Conservation (phyloP, 225 moss, liverwort and hornwort genomes). For the Asterella californica region DNA sequence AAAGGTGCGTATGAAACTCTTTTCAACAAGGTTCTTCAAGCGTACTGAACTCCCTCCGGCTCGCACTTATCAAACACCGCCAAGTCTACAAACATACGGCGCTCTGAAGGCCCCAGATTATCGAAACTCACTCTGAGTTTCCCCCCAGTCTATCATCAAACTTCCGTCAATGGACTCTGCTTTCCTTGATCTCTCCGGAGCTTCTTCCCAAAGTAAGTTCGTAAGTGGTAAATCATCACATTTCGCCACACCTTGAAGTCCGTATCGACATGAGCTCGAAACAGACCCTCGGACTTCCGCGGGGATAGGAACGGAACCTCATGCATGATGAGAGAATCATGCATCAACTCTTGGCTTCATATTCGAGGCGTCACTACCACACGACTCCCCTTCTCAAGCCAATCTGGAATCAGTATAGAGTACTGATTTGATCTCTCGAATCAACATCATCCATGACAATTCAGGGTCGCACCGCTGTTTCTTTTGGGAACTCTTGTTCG, state of each 20-base stretch:
- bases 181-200: slow-evolving; percentile 17
- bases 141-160: slow-evolving; percentile 10
- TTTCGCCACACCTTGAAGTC: slow-evolving; percentile 20
- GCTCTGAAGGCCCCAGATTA: slow-evolving; percentile 22
- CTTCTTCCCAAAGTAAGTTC: slow-evolving; percentile 28
- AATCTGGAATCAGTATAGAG: slow-evolving; percentile 15
- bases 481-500: too few relatives aligned
- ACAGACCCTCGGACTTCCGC: background rate
- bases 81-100: slow-evolving; percentile 29
- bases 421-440: slow-evolving; percentile 22
- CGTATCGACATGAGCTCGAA: background rate
- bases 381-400: slow-evolving; percentile 21
- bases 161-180: background rate
- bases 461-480: too few relatives aligned
- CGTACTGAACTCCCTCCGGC: background rate
- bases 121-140: slow-evolving; percentile 29
- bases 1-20: background rate
- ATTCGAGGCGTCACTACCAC: slow-evolving; percentile 22
- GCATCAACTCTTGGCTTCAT: background rate
- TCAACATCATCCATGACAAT: slow-evolving; percentile 39
- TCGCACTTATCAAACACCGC: slow-evolving; percentile 3
- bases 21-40: background rate
- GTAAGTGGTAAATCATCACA: slow-evolving; percentile 33
- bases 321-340: background rate
- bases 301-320: background rate